These are phyloP conservation scores for Artomyces pyxidatus DNA, from an alignment of 768 basidiomycete species.

Conservation along the genomic window DNA sequence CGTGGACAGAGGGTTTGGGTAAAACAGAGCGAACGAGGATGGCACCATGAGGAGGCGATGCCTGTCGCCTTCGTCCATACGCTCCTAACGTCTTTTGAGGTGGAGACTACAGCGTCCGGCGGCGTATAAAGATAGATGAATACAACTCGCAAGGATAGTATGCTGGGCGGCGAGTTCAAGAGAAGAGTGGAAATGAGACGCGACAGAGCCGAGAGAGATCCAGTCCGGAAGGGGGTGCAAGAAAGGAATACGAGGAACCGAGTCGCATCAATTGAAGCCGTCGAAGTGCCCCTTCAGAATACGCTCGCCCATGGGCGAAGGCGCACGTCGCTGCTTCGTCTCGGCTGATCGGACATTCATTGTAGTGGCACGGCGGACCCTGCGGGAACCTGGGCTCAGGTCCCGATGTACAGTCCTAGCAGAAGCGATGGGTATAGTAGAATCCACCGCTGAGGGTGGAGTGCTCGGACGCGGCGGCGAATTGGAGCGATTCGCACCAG, in stretches of 20 bases:
- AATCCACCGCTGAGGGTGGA: slow-evolving; percentile 10
- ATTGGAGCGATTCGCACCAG: slow-evolving; percentile 1
- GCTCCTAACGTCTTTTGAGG: background rate
- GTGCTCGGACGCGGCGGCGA: slow-evolving; percentile 11
- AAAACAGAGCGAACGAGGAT: too few relatives aligned
- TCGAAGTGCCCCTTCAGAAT: slow-evolving; percentile 90
- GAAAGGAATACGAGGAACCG: too few relatives aligned
- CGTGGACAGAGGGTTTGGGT: too few relatives aligned
- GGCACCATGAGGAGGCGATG: too few relatives aligned
- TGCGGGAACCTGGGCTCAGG: slow-evolving; percentile 14
- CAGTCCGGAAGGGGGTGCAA: background rate
- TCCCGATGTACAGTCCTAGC: slow-evolving; percentile 16
- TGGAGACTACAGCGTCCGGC: background rate
- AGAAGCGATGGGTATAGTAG: background rate
- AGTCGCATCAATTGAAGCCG: slow-evolving; percentile 60
- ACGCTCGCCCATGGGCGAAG: slow-evolving; percentile 86
- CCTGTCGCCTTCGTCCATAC: too few relatives aligned
- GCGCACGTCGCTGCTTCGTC: slow-evolving; percentile 45
- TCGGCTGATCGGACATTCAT: slow-evolving; percentile 34
- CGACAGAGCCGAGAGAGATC: background rate
- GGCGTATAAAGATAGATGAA: background rate
- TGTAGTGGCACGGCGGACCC: slow-evolving; percentile 51
- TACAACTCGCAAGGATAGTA: background rate
- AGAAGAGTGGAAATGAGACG: background rate
- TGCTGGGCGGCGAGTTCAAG: background rate